Conservation (phyloP, 495 filamentous ascomycete genomes). For the Penicillium argentinense region DNA sequence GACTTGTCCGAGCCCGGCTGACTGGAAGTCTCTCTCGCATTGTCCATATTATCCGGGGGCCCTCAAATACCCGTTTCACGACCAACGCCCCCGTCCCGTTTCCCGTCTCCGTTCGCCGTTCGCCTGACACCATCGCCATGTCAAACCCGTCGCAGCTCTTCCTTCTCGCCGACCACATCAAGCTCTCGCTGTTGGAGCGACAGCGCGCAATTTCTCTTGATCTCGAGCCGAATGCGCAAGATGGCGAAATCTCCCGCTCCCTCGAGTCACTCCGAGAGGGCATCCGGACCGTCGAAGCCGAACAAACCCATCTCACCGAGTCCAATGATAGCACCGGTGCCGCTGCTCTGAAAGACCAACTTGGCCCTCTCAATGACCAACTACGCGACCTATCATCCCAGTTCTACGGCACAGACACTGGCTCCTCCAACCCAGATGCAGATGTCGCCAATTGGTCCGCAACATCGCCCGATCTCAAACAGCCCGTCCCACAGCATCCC, state of each 20-base stretch:
- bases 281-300: constrained; percentile 70
- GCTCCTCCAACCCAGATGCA: constrained; percentile 64
- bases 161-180: constrained; percentile 56
- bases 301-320: constrained; percentile 60
- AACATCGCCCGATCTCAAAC: constrained; percentile 43
- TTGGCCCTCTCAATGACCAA: constrained; percentile 56
- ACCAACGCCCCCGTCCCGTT: constrained; percentile 3
- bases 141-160: constrained; percentile 56
- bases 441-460: constrained; percentile 51
- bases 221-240: constrained; percentile 79
- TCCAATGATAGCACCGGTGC: constrained; percentile 54
- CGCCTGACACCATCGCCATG: constrained; percentile 43
- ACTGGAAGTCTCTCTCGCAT: neutral
- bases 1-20: neutral
- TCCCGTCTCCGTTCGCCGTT: neutral
- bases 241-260: constrained; percentile 85
- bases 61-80: constrained; percentile 1
- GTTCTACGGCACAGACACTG: constrained; percentile 60
- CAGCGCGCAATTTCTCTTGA: constrained; percentile 87
- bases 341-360: constrained; percentile 69
- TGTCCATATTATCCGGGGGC: constrained; percentile 1
- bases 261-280: constrained; percentile 84
- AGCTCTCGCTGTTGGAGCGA: constrained; percentile 68
- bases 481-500: constrained; percentile 48
- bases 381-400: constrained; percentile 59